These are phyloP conservation scores for Tympanopsis confertula DNA, from an alignment of 2,329 filamentous ascomycete genomes.

Conservation along the genomic window DNA sequence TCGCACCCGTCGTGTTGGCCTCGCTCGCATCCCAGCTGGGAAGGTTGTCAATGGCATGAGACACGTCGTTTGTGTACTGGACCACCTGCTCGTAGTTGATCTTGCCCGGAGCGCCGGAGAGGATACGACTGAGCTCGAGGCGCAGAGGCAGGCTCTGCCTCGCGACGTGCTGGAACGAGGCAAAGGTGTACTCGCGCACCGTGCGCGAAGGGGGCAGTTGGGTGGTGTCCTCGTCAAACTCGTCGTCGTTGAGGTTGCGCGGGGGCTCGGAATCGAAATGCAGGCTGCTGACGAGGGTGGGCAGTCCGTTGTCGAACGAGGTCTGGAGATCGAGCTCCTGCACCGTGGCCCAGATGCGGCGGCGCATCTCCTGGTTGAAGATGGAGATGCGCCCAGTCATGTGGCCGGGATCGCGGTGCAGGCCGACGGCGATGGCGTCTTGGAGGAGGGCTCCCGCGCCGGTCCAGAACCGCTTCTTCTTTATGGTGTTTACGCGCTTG, in stretches of 20 bases:
- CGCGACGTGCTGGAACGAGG: slow-evolving; percentile 45
- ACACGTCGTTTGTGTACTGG: slow-evolving; percentile 47
- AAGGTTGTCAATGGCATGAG: slow-evolving; percentile 46
- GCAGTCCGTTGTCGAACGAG: slow-evolving; percentile 35
- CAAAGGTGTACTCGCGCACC: slow-evolving; percentile 40
- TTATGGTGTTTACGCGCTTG: slow-evolving; percentile 31
- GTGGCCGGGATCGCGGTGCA: slow-evolving; percentile 42
- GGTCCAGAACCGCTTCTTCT: slow-evolving; percentile 39
- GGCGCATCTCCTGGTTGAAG: slow-evolving; percentile 38
- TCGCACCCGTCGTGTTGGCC: slow-evolving; percentile 24
- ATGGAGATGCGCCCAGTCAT: slow-evolving; percentile 32
- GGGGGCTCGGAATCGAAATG: slow-evolving; percentile 39
- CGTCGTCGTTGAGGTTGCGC: slow-evolving; percentile 33
- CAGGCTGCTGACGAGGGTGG: slow-evolving; percentile 28
- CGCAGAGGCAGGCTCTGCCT: slow-evolving; percentile 43
- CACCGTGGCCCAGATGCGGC: slow-evolving; percentile 43
- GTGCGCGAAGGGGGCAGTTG: slow-evolving; percentile 38
- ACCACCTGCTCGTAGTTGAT: slow-evolving; percentile 52
- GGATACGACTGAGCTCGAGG: slow-evolving; percentile 41
- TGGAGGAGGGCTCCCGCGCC: slow-evolving; percentile 35
- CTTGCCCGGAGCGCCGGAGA: slow-evolving; percentile 40
- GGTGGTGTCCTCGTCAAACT: background rate
- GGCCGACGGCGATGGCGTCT: slow-evolving; percentile 42
- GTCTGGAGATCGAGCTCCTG: slow-evolving; percentile 40
- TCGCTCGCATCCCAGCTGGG: slow-evolving; percentile 39